These are phyloP conservation scores for Fusarium neocosmosporiellum DNA, from an alignment of 2,329 filamentous ascomycete genomes.

Conservation along the genomic window DNA sequence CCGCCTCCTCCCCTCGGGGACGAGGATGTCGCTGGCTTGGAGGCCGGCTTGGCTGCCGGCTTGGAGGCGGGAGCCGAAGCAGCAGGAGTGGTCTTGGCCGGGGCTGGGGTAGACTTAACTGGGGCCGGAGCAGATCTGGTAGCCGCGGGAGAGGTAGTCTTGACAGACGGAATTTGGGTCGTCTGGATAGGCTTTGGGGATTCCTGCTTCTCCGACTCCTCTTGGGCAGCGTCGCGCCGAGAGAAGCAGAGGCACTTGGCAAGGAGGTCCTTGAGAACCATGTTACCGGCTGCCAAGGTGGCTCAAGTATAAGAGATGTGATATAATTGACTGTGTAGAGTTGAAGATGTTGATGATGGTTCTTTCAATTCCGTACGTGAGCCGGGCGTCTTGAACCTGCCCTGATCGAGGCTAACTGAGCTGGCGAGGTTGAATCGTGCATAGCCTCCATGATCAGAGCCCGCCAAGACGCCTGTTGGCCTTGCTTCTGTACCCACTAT, in stretches of 20 bases:
- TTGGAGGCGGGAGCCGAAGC: neutral
- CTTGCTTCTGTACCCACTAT: neutral
- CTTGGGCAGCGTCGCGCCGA: neutral
- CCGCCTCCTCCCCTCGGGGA: neutral
- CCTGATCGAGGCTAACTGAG: neutral
- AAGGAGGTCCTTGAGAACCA: constrained; percentile 17
- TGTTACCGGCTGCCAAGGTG: neutral
- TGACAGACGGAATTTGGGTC: neutral
- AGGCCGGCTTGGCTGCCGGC: neutral
- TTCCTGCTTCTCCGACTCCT: constrained; percentile 4
- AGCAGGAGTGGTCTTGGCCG: neutral
- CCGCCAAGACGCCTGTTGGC: neutral
- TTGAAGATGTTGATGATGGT: neutral
- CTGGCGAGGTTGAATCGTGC: neutral
- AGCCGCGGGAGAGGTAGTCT: neutral
- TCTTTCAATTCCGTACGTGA: neutral
- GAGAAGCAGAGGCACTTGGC: constrained; percentile 7
- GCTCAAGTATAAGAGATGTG: neutral
- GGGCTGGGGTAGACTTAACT: neutral
- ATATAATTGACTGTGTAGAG: neutral
- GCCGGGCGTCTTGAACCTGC: neutral
- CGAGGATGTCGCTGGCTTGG: neutral
- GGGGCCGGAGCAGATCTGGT: neutral
- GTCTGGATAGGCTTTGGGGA: neutral
- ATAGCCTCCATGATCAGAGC: neutral